Evolutionary conservation across 1,284 basidiomycete genomes (phyloP).

Genomic region (Anthracocystis panici-leucophaei): DNA sequence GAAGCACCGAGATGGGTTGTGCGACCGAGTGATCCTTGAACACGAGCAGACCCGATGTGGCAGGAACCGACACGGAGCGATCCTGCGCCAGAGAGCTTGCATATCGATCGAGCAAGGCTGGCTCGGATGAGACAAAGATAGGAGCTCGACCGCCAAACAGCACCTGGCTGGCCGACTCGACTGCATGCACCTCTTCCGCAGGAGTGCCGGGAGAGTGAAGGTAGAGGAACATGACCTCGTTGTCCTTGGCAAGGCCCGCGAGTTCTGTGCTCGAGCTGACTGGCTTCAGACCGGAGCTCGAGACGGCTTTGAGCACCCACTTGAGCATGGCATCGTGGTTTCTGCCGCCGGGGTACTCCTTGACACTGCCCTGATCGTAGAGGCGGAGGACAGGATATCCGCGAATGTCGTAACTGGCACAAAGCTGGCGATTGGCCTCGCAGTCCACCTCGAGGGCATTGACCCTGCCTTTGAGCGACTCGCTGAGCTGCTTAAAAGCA

Average conservation of each 20-base stretch:
- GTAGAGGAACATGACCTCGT: constrained; percentile 64
- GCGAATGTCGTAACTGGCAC: constrained; percentile 47
- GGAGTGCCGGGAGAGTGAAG: constrained; percentile 49
- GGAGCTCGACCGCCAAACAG: constrained; percentile 35
- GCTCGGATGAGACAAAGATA: constrained; percentile 51
- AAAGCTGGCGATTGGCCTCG: constrained; percentile 52
- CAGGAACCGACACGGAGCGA: constrained; percentile 11
- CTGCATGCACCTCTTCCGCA: constrained; percentile 22
- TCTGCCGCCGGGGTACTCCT: constrained; percentile 57
- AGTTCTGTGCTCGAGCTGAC: constrained; percentile 44
- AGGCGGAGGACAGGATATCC: constrained; percentile 63
- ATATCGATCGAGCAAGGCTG: constrained; percentile 51
- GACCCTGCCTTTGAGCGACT: constrained; percentile 56
- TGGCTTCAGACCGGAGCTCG: constrained; percentile 38
- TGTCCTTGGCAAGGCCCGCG: constrained; percentile 29
- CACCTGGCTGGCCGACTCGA: constrained; percentile 34
- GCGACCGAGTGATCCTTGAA: constrained; percentile 62
- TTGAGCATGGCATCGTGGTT: constrained; percentile 58
- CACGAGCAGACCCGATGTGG: constrained; percentile 58
- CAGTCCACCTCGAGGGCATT: constrained; percentile 67
- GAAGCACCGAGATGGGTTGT: constrained; percentile 43
- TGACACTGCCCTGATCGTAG: constrained; percentile 57
- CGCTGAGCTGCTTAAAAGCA: constrained; percentile 54
- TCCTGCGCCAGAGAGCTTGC: constrained; percentile 22
- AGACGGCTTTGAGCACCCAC: constrained; percentile 62